Evolutionary conservation across 2,329 filamentous ascomycete genomes (phyloP).

Genomic region (Septoria linicola): DNA sequence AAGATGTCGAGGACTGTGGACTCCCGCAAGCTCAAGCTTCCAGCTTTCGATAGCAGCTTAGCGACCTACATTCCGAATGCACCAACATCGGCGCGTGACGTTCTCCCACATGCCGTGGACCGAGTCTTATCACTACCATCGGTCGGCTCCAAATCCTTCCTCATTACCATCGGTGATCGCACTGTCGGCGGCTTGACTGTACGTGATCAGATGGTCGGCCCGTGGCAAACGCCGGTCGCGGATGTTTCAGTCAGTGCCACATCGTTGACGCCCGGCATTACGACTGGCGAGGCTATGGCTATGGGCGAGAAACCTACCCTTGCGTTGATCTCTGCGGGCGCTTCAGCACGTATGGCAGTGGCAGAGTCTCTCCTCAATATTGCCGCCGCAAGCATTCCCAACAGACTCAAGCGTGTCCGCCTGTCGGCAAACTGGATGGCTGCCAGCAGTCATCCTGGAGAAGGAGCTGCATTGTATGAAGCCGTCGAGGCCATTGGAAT

Average conservation of each 20-base stretch:
- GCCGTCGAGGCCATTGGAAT: constrained; percentile 91
- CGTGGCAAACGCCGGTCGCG: constrained; percentile 91
- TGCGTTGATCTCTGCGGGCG: constrained; percentile 82
- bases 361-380: constrained; percentile 92
- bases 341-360: constrained; percentile 94
- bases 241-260: constrained; percentile 92
- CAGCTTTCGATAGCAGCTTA: constrained; percentile 73
- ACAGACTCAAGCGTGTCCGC: constrained; percentile 74
- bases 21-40: constrained; percentile 65
- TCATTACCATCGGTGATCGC: constrained; percentile 94
- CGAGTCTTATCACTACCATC: constrained; percentile 81
- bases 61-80: constrained; percentile 63
- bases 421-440: constrained; percentile 99
- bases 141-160: constrained; percentile 94
- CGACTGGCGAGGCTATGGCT: constrained; percentile 91
- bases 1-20: constrained; percentile 74
- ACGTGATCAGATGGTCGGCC: constrained; percentile 92
- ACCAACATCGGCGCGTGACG: constrained; percentile 26
- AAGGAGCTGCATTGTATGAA: constrained; percentile 88
- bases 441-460: constrained; percentile 87
- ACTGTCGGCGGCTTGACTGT: constrained; percentile 86
- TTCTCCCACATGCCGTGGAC: constrained; percentile 65
- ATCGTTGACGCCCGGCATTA: constrained; percentile 69
- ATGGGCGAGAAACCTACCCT: constrained; percentile 92
- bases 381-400: constrained; percentile 72